Percentiles rank a stretch among this genome's conserved stretches.
These are phyloP conservation scores for Graphiopsis chlorocephala DNA, from an alignment of 2,329 filamentous ascomycete species.

Conservation along the genomic window DNA sequence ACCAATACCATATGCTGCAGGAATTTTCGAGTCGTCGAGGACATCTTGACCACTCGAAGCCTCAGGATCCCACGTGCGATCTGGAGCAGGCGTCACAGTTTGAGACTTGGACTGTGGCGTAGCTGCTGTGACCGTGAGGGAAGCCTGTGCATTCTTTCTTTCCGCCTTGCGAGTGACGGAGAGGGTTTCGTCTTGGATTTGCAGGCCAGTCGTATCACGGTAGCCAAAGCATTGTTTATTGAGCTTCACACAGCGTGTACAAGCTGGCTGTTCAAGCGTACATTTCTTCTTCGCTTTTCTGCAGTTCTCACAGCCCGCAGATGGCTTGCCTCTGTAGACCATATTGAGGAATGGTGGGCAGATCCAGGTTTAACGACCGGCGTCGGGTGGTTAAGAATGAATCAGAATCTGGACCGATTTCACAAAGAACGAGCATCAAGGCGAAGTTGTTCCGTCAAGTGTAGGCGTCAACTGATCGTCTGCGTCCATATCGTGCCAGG, in stretches of 20 bases:
- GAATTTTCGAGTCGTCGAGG: not conserved
- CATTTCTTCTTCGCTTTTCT: constrained; percentile 36
- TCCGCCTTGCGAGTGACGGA: constrained; percentile 28
- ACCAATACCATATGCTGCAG: not conserved
- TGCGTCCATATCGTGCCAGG: not conserved
- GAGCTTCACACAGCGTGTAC: constrained; percentile 32
- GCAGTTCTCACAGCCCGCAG: constrained; percentile 34
- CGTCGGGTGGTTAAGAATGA: not conserved
- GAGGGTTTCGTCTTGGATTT: constrained; percentile 35
- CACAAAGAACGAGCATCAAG: not conserved
- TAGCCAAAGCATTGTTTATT: constrained; percentile 33
- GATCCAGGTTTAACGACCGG: not conserved
- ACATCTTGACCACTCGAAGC: not conserved
- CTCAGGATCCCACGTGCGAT: constrained; percentile 7
- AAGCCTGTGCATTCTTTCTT: constrained; percentile 23
- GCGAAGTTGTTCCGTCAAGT: not conserved
- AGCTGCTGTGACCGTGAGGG: constrained; percentile 24
- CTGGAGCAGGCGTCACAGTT: constrained; percentile 19
- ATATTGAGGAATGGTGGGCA: constrained; percentile 17
- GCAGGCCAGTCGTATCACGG: constrained; percentile 31
- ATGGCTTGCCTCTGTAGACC: constrained; percentile 34
- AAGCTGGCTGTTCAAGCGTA: constrained; percentile 31
- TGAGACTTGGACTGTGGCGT: constrained; percentile 12
- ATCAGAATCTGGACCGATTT: not conserved
- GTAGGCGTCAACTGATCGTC: not conserved